Base-by-base conservation (phyloP, 371 early-diverging fungal genomes). In the Furculomyces boomerangus region DNA sequence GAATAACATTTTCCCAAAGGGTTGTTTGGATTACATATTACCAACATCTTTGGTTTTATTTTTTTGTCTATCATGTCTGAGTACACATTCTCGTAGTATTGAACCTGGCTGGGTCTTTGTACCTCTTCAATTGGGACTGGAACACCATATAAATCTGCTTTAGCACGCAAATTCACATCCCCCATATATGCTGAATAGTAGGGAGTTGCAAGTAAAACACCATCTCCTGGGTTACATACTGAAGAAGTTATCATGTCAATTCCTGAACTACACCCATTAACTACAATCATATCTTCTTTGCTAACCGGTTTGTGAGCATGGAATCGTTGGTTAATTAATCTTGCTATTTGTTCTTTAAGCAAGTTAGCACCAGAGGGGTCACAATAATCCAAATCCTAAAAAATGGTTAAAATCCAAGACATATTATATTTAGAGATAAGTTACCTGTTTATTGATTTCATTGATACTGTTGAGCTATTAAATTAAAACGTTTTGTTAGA, bases 101-200 rank as follows among this genome's bases (percentile, higher is more conserved):
- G 49, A 27, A 72, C 68, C n/a, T 69, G 71, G 1, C 52, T 39
- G 20, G 66, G 64, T 10, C 74, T 28, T 66, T 20, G 61, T 30
- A 57, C 53, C 47, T 58, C 64, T 0, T 57, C 65, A 40, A 60
- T 57, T 57, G 28, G 71, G 64, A 60, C 68, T 47, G 60, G 55
- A n/a, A 76, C 72, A 0, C 71, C 57, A 1, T 81, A 55, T 3
- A 74, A 62, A 5, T 63, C 65, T 3, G 74, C 78, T 13, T 73
- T 70, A 0, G 80, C 68, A 29, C 73, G 62, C n/a, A 61, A 59
- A 45, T 61, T 54, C 28, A 81, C 62, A 54, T 87, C 87, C 7
- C 62, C 56, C 47, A 79, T 75, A 60, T 87, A 83, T 7, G 77
- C 81, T 25, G 83, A 80, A 58, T 88, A 87, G 62, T 72, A 82